A percentile compares a stretch with the other conserved stretches of the same genome.
phyloP scores from a whole-genome alignment of 352 stramenopile genomes.

The Phytophthora litchii region DNA sequence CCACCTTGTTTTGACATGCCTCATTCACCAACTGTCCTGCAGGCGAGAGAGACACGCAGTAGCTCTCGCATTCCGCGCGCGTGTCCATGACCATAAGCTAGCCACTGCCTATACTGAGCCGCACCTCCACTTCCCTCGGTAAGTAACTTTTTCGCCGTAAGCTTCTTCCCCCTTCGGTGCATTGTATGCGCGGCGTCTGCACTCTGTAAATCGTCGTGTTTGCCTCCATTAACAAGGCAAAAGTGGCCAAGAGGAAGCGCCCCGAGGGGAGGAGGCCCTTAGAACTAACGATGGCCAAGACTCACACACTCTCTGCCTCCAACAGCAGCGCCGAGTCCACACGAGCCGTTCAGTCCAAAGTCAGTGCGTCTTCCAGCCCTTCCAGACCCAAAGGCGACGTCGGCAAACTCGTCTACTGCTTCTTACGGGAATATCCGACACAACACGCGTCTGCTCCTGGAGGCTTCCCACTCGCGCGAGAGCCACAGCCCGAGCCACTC shows the following conservation, averaged over 20 bases:
- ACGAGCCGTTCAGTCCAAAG: conserved; percentile 32
- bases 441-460: conserved; percentile 18
- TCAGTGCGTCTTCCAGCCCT: conserved; percentile 13
- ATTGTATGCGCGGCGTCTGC: conserved; percentile 1
- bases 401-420: conserved; percentile 43
- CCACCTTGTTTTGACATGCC: too few species aligned
- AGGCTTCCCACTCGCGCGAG: conserved; percentile 25
- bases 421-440: conserved; percentile 37
- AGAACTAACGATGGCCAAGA: conserved; percentile 29
- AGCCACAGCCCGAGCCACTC: conserved; percentile 19
- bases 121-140: conserved; percentile 10
- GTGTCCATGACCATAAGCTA: conserved; percentile 29
- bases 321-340: conserved; percentile 13
- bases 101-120: conserved; percentile 22
- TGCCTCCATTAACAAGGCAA: conserved; percentile 5
- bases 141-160: conserved; percentile 26
- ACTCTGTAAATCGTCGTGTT: conserved; percentile 13
- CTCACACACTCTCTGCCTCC: conserved; percentile 29
- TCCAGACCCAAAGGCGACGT: conserved; percentile 36
- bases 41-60: conserved; percentile 24
- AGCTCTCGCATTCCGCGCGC: conserved; percentile 5
- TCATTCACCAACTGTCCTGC: not conserved
- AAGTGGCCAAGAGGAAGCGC: conserved; percentile 12
- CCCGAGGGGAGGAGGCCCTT: conserved; percentile 6
- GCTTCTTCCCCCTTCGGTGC: conserved; percentile 5